A percentile compares a stretch with the other conserved stretches of the same genome.
Evolutionary conservation across 139 green algal species (phyloP).

Genomic region (Spirogloea muscicola): DNA sequence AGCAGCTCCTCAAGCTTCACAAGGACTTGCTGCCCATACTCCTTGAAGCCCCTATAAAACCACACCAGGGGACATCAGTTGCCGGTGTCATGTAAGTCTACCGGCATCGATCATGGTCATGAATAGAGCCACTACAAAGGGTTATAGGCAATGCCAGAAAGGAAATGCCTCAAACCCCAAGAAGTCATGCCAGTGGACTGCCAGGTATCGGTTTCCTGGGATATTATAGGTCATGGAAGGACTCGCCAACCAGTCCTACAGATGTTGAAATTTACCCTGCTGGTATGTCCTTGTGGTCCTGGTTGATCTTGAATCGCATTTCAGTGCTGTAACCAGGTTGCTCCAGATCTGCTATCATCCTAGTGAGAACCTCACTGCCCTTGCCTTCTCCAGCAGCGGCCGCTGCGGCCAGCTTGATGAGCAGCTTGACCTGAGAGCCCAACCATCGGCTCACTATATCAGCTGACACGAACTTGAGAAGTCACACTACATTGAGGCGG

Average conservation of each 20-base stretch:
- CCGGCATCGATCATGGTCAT: background rate
- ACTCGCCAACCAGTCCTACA: background rate
- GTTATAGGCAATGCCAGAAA: background rate
- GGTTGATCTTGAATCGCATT: slow-evolving; percentile 61
- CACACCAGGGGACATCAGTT: background rate
- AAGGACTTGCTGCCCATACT: slow-evolving; percentile 53
- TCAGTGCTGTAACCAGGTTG: slow-evolving; percentile 70
- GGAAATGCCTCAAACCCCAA: background rate
- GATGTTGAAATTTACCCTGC: slow-evolving; percentile 20
- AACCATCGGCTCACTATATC: background rate
- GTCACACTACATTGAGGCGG: no score
- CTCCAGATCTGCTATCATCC: slow-evolving; percentile 69
- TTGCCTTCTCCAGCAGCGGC: slow-evolving; percentile 50
- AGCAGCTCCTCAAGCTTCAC: slow-evolving; percentile 58
- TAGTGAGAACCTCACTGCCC: slow-evolving; percentile 35
- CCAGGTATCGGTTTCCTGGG: background rate
- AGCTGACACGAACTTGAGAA: background rate
- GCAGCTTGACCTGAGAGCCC: slow-evolving; percentile 70
- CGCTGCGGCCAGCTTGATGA: slow-evolving; percentile 69
- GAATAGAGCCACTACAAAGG: background rate
- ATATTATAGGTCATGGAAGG: background rate
- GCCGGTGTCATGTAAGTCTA: background rate
- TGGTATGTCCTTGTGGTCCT: slow-evolving; percentile 58
- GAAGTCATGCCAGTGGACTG: background rate
- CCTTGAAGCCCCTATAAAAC: slow-evolving; percentile 20